phyloP scores from a whole-genome alignment of 2,329 filamentous ascomycete genomes.

The Venturia carpophila region DNA sequence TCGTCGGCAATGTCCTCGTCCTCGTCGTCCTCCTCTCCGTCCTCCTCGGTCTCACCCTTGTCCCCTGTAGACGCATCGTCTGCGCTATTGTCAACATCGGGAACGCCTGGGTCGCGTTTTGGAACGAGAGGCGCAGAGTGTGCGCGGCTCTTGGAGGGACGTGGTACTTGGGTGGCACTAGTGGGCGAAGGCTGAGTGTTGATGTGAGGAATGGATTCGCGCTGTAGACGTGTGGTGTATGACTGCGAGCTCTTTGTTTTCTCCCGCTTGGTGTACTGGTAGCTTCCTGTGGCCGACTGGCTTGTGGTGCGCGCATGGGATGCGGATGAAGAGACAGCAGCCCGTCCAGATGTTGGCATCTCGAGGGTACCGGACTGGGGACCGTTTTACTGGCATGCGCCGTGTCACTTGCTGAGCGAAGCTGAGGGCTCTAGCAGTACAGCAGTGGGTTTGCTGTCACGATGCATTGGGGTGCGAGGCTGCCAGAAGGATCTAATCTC shows the following conservation, averaged over 20 bases:
- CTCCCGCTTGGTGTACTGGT: conserved; percentile 20
- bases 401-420: neutral
- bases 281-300: conserved; percentile 1
- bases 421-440: conserved; percentile 1
- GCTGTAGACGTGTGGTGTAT: conserved; percentile 21
- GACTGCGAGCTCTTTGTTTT: conserved; percentile 26
- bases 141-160: conserved; percentile 31
- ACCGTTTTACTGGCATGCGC: neutral
- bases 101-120: conserved; percentile 23
- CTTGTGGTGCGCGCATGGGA: conserved; percentile 4
- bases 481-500: neutral
- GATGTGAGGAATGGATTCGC: conserved; percentile 13
- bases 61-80: conserved; percentile 53
- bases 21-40: conserved; percentile 24
- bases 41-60: conserved; percentile 12
- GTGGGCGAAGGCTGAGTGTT: conserved; percentile 7
- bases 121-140: conserved; percentile 32
- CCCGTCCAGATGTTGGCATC: conserved; percentile 18
- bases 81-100: conserved; percentile 22
- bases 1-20: conserved; percentile 31
- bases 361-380: neutral
- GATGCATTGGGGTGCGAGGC: conserved; percentile 3
- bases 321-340: conserved; percentile 14
- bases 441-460: neutral
- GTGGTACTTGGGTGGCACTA: conserved; percentile 19